These are phyloP conservation scores for Saturnispora serradocipensis DNA, from an alignment of 805 yeast species.

Conservation along the genomic window DNA sequence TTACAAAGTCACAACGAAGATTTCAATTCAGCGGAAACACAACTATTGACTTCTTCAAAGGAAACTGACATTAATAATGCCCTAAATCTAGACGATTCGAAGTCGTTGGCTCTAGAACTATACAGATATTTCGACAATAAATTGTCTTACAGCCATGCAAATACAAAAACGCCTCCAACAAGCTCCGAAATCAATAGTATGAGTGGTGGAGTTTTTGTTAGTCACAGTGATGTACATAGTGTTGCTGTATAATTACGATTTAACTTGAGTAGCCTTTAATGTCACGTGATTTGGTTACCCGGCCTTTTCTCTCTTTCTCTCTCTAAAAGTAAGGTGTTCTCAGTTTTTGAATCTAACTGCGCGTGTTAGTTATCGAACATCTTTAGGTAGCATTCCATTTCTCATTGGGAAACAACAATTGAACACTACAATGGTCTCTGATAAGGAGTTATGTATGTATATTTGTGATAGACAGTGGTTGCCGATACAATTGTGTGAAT, in stretches of 20 bases:
- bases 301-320: neutral
- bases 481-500: neutral
- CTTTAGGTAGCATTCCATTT: neutral
- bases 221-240: neutral
- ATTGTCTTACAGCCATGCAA: neutral
- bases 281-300: neutral
- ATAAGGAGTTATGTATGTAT: conserved; percentile 33
- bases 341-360: neutral
- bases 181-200: neutral
- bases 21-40: neutral
- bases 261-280: too few relatives aligned
- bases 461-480: neutral
- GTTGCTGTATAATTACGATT: neutral
- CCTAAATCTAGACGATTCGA: neutral
- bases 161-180: neutral
- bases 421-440: conserved; percentile 25
- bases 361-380: neutral
- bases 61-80: neutral
- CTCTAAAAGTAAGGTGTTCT: neutral
- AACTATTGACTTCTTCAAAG: neutral
- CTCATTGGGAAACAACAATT: conserved; percentile 9
- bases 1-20: neutral
- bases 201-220: neutral
- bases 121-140: neutral
- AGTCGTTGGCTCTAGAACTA: neutral